These are phyloP conservation scores for Stemphylium lycopersici DNA, from an alignment of 2,329 filamentous ascomycete species.

Conservation along the genomic window DNA sequence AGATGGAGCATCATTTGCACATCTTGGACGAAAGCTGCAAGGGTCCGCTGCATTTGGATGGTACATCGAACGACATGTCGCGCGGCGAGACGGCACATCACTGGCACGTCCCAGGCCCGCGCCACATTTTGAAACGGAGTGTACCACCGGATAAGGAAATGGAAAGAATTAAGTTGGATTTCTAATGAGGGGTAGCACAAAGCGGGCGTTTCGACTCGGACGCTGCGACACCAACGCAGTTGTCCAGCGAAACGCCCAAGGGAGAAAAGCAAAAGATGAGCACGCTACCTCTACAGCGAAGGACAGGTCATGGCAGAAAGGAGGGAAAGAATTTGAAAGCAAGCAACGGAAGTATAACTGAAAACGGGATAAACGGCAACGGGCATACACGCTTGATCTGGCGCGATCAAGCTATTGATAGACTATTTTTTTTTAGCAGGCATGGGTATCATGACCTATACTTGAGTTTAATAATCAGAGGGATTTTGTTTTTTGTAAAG, in stretches of 20 bases:
- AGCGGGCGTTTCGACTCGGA: not conserved
- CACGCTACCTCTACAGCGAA: too few species aligned
- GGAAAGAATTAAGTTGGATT: not conserved
- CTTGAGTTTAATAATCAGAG: too few species aligned
- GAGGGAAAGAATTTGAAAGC: not conserved
- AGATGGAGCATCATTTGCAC: not conserved
- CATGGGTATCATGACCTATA: too few species aligned
- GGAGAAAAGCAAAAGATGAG: not conserved
- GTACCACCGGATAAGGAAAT: not conserved
- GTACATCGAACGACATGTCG: not conserved
- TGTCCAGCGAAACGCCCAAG: not conserved
- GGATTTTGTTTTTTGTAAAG: not conserved
- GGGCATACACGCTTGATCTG: too few species aligned
- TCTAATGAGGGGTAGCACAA: not conserved
- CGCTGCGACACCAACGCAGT: not conserved
- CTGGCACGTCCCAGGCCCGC: not conserved
- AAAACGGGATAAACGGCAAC: not conserved
- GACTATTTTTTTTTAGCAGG: too few species aligned
- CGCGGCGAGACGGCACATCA: not conserved
- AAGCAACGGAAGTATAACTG: not conserved
- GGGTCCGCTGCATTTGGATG: not conserved
- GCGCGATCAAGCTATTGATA: too few species aligned
- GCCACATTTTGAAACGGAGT: not conserved
- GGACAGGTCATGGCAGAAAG: not conserved
- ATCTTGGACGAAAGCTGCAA: not conserved